phyloP scores from a whole-genome alignment of 2,329 filamentous ascomycete species.

The Fusarium papillatum region DNA sequence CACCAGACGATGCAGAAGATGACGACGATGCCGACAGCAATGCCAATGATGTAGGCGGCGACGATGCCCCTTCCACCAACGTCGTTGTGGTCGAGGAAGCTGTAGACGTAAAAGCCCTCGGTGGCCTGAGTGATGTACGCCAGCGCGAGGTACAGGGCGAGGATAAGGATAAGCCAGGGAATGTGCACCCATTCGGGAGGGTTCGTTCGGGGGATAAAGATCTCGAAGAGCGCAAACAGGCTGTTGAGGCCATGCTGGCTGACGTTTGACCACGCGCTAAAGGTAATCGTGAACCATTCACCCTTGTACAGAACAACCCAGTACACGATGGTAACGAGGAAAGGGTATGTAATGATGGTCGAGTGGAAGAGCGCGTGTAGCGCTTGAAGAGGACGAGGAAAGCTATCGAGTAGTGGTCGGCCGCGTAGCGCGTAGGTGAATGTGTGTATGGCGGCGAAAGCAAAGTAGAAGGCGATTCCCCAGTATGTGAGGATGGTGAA shows the following conservation, averaged over 20 bases:
- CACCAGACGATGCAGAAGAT: constrained; percentile 66
- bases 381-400: constrained; percentile 73
- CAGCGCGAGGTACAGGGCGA: constrained; percentile 79
- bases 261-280: constrained; percentile 74
- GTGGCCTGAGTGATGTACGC: constrained; percentile 81
- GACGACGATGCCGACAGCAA: constrained; percentile 64
- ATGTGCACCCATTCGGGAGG: constrained; percentile 74
- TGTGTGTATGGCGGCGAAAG: constrained; percentile 77
- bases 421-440: constrained; percentile 72
- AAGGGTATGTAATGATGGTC: constrained; percentile 72
- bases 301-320: constrained; percentile 72
- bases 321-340: constrained; percentile 79
- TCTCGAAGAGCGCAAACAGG: constrained; percentile 81
- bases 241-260: constrained; percentile 84
- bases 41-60: constrained; percentile 74
- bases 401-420: constrained; percentile 67
- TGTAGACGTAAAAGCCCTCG: constrained; percentile 82
- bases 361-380: constrained; percentile 76
- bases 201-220: constrained; percentile 75
- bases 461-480: constrained; percentile 85
- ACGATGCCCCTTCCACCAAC: constrained; percentile 63
- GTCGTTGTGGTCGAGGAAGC: constrained; percentile 78
- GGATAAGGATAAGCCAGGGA: constrained; percentile 76
- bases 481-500: constrained; percentile 89
- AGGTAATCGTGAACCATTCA: constrained; percentile 64